Evolutionary conservation across 257 asterid genomes (phyloP).

Genomic region (Phtheirospermum japonicum): DNA sequence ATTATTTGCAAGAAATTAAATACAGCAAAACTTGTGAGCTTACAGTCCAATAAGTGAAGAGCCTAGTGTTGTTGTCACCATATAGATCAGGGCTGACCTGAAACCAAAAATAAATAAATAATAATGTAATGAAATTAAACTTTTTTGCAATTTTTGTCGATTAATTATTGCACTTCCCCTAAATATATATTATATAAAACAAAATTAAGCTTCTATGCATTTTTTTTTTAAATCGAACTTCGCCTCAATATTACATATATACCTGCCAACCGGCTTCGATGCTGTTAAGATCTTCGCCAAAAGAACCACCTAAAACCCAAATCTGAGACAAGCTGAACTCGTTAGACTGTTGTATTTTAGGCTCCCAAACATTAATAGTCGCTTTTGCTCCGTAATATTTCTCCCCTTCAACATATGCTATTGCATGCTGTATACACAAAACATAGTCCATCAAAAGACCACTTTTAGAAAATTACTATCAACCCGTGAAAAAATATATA

Average conservation of each 20-base stretch:
- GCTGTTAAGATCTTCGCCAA: conserved; percentile 88
- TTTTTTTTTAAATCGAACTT: not conserved
- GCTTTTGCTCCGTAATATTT: conserved; percentile 78
- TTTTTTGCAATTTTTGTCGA: not conserved
- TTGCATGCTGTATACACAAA: conserved; percentile 59
- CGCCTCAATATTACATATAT: not conserved
- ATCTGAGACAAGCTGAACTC: conserved; percentile 89
- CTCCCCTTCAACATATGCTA: conserved; percentile 82
- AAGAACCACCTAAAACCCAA: conserved; percentile 87
- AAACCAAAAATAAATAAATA: conserved; percentile 13
- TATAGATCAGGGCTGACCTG: conserved; percentile 85
- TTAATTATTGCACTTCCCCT: not conserved
- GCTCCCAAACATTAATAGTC: conserved; percentile 85
- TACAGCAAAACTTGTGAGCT: conserved; percentile 24
- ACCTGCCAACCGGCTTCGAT: conserved; percentile 99
- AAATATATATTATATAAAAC: not conserved
- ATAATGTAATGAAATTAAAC: not conserved
- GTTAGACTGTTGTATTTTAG: conserved; percentile 73
- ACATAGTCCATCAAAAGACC: not conserved
- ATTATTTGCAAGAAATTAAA: not conserved
- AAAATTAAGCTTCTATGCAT: not conserved
- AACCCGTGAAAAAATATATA: no score
- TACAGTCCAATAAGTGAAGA: conserved; percentile 89
- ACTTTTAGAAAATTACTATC: not conserved
- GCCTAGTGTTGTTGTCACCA: conserved; percentile 82